Base-by-base conservation (phyloP, 2,329 filamentous ascomycete genomes). In the Ambrosiella cleistominuta region DNA sequence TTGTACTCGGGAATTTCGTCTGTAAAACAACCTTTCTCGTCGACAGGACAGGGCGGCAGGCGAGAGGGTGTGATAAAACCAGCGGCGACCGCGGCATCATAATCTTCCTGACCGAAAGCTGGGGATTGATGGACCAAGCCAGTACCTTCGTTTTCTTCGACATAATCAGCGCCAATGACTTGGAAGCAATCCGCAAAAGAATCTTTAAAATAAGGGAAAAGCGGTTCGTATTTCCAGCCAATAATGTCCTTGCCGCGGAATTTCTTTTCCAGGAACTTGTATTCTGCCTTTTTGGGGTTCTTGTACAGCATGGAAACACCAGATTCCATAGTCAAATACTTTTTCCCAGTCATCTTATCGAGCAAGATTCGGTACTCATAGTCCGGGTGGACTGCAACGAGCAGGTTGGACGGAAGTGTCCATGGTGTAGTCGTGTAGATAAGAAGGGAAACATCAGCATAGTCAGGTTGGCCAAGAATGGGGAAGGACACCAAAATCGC, bases 321-420 rank as follows among this genome's bases (percentile, higher is more conserved):
- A 39, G 78, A 74, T 64, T 88, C 85, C 50, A 88, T 72, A 39
- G 87, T 74, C 60, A 87, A 79, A 66, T 83, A 88, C 63, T 85
- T 75, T 64, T 81, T 84, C 36, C 79, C 79, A 0, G 80, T 79
- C 19, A 72, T 72, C 64, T 84, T 78, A 63, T 88, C 85, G 52
- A 76, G 73, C 51, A 88, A 82, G 67, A 87, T 83, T 65, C 89
- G 69, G 68, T 91, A 91, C 66, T 90, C 86, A 64, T 87, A 88
- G 61, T 86, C 79, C 7, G 86, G 85, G 66, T 90, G 79, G 15
- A 79, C 83, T 50, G 83, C 84, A 52, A 93, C 76, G 9, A 78
- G 82, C 37, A 78, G 75, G 70, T 91, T 84, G n/a, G 85, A 88
- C 8, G 86, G 86, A 53, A 93, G 71, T 1, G 86, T 90, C 86